These are phyloP conservation scores for Lagenidium sp. DNA, from an alignment of 352 stramenopile genomes.

Conservation along the genomic window DNA sequence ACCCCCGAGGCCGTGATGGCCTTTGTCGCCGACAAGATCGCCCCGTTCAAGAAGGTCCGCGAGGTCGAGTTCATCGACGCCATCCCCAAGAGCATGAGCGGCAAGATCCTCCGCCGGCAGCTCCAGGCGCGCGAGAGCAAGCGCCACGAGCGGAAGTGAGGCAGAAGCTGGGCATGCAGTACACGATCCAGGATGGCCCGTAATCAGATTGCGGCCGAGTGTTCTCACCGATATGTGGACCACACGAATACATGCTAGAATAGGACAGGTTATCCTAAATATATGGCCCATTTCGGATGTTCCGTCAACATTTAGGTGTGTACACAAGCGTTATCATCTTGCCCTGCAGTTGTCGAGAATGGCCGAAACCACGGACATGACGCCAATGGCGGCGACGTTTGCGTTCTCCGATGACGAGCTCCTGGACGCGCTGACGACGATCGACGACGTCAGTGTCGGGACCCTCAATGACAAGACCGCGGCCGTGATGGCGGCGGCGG, in stretches of 20 bases:
- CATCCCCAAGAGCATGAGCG: constrained; percentile 88
- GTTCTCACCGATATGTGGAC: too few relatives aligned
- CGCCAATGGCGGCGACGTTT: constrained; percentile 5
- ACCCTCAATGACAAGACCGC: background rate
- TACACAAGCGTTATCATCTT: too few relatives aligned
- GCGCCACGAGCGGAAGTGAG: too few relatives aligned
- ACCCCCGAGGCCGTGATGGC: constrained; percentile 56
- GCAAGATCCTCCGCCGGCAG: constrained; percentile 89
- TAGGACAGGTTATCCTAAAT: too few relatives aligned
- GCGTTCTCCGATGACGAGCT: constrained; percentile 40
- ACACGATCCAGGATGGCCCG: background rate
- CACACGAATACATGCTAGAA: too few relatives aligned
- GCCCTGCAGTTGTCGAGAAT: too few relatives aligned
- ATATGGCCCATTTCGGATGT: too few relatives aligned
- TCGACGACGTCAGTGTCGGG: constrained; percentile 14
- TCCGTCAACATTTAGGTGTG: too few relatives aligned
- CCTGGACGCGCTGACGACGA: constrained; percentile 28
- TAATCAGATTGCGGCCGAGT: background rate
- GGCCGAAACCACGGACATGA: too few relatives aligned
- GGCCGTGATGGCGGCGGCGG: background rate
- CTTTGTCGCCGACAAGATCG: constrained; percentile 66
- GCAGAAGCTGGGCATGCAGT: too few relatives aligned
- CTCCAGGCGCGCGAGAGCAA: constrained; percentile 26
- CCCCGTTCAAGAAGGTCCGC: constrained; percentile 73
- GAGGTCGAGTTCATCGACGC: constrained; percentile 74